phyloP scores from a whole-genome alignment of 2,329 filamentous ascomycete species.

The Thelonectria olida region DNA sequence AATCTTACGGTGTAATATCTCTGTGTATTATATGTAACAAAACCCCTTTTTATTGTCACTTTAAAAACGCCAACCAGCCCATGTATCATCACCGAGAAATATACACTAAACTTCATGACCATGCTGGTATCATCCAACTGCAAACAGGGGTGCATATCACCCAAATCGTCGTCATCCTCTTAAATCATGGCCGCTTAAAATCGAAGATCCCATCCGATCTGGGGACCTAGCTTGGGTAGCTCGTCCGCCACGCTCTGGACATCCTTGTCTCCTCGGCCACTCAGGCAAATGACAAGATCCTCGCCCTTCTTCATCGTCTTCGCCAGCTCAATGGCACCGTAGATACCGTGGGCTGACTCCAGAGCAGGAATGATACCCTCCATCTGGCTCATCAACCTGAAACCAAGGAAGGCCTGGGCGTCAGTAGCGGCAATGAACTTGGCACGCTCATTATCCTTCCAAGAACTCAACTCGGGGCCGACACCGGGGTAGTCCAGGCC shows the following conservation, averaged over 20 bases:
- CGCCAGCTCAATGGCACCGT: slow-evolving; percentile 86
- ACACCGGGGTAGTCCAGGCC: slow-evolving; percentile 98
- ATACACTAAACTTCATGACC: slow-evolving; percentile 24
- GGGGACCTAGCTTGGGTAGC: slow-evolving; percentile 84
- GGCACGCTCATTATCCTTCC: slow-evolving; percentile 91
- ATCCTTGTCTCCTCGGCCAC: slow-evolving; percentile 95
- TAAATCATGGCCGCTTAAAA: slow-evolving; percentile 58
- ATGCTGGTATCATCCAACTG: slow-evolving; percentile 26
- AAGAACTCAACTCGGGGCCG: slow-evolving; percentile 87
- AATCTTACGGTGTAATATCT: slow-evolving; percentile 35
- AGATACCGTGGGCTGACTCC: slow-evolving; percentile 93
- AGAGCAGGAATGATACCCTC: slow-evolving; percentile 98
- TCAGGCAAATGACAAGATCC: slow-evolving; percentile 93
- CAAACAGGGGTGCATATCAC: background rate
- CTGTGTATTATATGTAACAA: slow-evolving; percentile 43
- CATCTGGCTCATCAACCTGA: slow-evolving; percentile 83
- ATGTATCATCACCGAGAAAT: slow-evolving; percentile 36
- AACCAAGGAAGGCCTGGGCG: slow-evolving; percentile 87
- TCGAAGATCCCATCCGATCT: slow-evolving; percentile 80
- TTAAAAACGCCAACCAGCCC: slow-evolving; percentile 36
- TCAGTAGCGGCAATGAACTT: slow-evolving; percentile 93
- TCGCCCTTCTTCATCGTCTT: slow-evolving; percentile 91
- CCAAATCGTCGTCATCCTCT: background rate
- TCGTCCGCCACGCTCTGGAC: slow-evolving; percentile 98
- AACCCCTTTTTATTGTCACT: slow-evolving; percentile 29